Evolutionary conservation across 305 asterid genomes (phyloP).

Genomic region (Fraxinus dipetala): DNA sequence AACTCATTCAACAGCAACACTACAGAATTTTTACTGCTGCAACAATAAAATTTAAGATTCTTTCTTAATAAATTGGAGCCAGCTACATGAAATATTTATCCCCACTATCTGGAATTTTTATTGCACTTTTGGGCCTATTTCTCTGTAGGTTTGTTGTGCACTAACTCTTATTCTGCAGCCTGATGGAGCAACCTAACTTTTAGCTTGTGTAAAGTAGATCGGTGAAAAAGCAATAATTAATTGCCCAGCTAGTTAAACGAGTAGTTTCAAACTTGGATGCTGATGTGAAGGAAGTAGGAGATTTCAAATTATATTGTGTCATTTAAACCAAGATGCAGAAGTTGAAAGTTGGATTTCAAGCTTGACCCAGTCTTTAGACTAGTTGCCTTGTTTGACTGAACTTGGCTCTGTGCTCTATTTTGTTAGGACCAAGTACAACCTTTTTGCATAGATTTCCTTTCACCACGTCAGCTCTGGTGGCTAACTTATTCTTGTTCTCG

Average conservation of each 20-base stretch:
- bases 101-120: neutral
- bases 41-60: neutral
- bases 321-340: neutral
- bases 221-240: neutral
- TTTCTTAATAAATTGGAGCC: neutral
- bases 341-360: neutral
- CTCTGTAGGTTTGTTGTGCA: neutral
- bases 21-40: neutral
- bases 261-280: neutral
- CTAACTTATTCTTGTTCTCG: neutral
- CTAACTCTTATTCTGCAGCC: neutral
- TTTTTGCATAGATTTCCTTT: too few species aligned
- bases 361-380: neutral
- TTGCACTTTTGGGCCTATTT: neutral
- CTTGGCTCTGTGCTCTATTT: neutral
- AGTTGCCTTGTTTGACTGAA: neutral
- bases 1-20: neutral
- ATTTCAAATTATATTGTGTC: neutral
- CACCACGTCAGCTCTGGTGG: neutral
- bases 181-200: neutral
- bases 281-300: neutral
- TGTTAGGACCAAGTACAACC: neutral
- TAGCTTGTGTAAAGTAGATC: neutral
- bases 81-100: neutral
- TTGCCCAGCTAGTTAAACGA: neutral